These are phyloP conservation scores for Gaeumannomyces sp. DNA, from an alignment of 2,329 filamentous ascomycete genomes.

Conservation along the genomic window DNA sequence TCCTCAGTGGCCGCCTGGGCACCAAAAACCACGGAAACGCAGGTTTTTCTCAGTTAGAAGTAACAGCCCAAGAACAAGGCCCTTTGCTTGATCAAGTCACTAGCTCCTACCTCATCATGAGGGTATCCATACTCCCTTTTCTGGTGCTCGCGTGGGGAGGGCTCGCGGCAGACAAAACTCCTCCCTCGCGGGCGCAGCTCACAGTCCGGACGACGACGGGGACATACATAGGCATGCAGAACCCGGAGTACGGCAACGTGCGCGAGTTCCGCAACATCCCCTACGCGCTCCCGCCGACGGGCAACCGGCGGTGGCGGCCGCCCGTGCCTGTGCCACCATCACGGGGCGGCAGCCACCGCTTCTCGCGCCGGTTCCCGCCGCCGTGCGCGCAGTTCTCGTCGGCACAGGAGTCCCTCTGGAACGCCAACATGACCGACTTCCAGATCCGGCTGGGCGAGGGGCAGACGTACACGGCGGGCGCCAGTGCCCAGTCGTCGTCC, in stretches of 20 bases:
- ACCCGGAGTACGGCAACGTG: constrained; percentile 25
- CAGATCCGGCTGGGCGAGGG: constrained; percentile 23
- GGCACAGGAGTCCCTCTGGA: constrained; percentile 21
- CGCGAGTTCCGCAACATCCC: constrained; percentile 32
- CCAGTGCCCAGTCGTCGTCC: constrained; percentile 19
- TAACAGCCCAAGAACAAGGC: no score
- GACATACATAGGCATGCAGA: constrained; percentile 27
- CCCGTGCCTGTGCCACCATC: constrained; percentile 7
- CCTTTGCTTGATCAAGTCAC: no score
- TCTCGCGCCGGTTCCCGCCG: constrained; percentile 18
- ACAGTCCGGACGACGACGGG: constrained; percentile 26
- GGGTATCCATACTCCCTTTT: not conserved
- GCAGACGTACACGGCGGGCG: constrained; percentile 23
- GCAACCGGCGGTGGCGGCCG: constrained; percentile 15
- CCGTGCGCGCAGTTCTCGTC: constrained; percentile 21
- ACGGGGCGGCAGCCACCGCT: constrained; percentile 11
- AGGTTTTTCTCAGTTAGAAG: no score
- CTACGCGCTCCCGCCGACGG: constrained; percentile 25
- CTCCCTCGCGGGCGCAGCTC: constrained; percentile 12
- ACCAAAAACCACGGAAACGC: no score
- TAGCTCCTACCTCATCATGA: not conserved
- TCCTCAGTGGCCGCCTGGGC: no score
- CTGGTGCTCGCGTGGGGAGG: not conserved
- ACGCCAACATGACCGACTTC: constrained; percentile 24
- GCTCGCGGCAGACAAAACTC: not conserved